phyloP scores from a whole-genome alignment of 202 grass and related monocot genomes.

The Saccharum hybrid region DNA sequence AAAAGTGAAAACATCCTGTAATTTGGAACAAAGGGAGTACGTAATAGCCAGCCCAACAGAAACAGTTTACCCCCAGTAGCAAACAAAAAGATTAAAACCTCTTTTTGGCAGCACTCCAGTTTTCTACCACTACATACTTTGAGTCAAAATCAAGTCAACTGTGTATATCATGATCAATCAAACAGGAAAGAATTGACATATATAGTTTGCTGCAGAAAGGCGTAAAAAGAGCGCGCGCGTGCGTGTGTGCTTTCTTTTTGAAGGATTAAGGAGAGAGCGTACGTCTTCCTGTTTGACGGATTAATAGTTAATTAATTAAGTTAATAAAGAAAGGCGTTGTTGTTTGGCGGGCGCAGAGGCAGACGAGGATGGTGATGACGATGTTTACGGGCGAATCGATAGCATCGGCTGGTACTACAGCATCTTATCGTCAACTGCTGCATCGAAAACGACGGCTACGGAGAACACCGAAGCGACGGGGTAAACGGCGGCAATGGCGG shows the following conservation, averaged over 20 bases:
- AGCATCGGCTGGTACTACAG: not conserved
- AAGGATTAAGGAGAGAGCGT: not conserved
- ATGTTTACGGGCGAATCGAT: too few species aligned
- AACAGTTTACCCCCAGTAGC: too few species aligned
- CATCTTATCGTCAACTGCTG: slow-evolving; percentile 20
- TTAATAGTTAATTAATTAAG: not conserved
- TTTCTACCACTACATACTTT: not conserved
- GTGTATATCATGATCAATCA: not conserved
- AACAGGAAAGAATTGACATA: not conserved
- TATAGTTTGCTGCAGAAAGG: not conserved
- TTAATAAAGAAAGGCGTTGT: not conserved
- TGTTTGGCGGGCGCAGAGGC: not conserved
- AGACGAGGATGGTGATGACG: too few species aligned
- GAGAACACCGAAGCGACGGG: too few species aligned
- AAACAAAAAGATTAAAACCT: too few species aligned
- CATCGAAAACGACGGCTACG: slow-evolving; percentile 26
- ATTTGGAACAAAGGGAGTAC: too few species aligned
- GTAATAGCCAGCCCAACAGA: too few species aligned
- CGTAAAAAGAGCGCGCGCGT: not conserved
- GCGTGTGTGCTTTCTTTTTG: not conserved
- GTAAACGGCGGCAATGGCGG: not conserved
- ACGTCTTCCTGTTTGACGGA: not conserved
- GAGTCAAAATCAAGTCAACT: not conserved
- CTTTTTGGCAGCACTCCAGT: slow-evolving; percentile 4
- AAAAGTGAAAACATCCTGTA: too few species aligned